Percentiles rank a stretch among this genome's conserved stretches.
These are phyloP conservation scores for Agaricus blazei DNA, from an alignment of 768 basidiomycete species.

Conservation along the genomic window DNA sequence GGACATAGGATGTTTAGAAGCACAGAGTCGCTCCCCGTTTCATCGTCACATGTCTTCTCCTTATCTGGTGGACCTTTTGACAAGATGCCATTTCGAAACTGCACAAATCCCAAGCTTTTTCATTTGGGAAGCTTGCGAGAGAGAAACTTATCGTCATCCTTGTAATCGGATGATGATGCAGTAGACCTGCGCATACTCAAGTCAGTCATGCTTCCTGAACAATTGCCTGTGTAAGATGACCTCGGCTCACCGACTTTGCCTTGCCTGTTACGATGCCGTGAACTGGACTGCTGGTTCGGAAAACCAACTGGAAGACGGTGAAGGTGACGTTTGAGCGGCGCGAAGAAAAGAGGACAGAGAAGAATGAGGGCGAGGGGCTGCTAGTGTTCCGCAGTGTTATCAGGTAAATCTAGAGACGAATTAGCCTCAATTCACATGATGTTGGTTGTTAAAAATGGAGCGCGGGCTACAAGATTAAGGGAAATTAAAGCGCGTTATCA, in stretches of 20 bases:
- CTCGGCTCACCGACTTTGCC: constrained; percentile 1
- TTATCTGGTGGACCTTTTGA: not conserved
- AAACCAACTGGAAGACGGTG: constrained; percentile 21
- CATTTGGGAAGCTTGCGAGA: constrained; percentile 35
- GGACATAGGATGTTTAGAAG: constrained; percentile 8
- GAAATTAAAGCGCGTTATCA: constrained; percentile 2
- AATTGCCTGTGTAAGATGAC: constrained; percentile 7
- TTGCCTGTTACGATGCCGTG: constrained; percentile 1
- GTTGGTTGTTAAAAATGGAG: not conserved
- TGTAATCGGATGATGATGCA: constrained; percentile 8
- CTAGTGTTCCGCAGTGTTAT: not conserved
- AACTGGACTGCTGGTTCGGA: constrained; percentile 21
- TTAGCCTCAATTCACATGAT: not conserved
- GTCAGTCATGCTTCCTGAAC: constrained; percentile 14
- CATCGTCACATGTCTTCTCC: not conserved
- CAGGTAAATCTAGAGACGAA: not conserved
- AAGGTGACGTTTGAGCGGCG: not conserved
- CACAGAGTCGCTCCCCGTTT: not conserved
- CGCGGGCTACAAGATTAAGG: constrained; percentile 2
- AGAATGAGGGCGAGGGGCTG: not conserved
- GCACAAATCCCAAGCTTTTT: constrained; percentile 38
- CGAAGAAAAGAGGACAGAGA: constrained; percentile 7
- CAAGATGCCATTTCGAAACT: constrained; percentile 23
- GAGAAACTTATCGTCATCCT: constrained; percentile 2
- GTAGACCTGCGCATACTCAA: constrained; percentile 11